Base-by-base conservation (phyloP, 2,329 filamentous ascomycete species). In the Grosmannia huntii region DNA sequence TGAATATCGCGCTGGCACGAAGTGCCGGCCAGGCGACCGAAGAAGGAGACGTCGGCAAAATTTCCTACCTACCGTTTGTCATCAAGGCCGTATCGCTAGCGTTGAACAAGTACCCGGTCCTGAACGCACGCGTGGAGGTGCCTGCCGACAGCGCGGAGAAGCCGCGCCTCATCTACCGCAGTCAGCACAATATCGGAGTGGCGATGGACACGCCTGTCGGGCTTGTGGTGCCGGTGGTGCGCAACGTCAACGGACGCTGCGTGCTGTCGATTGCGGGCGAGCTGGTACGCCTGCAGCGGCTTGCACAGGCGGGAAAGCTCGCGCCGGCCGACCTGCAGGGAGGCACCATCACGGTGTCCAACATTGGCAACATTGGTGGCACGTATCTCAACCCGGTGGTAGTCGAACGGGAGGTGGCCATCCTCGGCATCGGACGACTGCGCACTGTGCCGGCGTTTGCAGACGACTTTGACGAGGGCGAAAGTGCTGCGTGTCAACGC, bases 351-450 rank as follows among this genome's bases (percentile, higher is more conserved):
- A 96, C 94, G 0, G 84, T 99, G 55, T 96, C 90, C 65, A 99
- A 99, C 70, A 96, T 99, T 65, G 94, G 94, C 52, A 95, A 85
- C 65, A 90, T 99, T 52, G 94, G 94, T 57, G 94, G 94, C 31
- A 94, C 89, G 1, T 95, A 95, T 65, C 84, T 97, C 53, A 85
- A 87, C 33, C 94, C 94, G 1, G 88, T 99, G 55, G 89, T 99
- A 65, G 89, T 96, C 53, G 86, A 90, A 62, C 87, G 83, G 49
- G 91, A 97, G 72, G 88, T 97, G 11, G 90, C 89, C 10, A 99
- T 99, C 67, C 72, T 99, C 31, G 94, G 92, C 12, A 78, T 99
- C 33, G 94, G 94, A 5, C 84, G 87, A 64, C 83, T 90, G 70
- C 86, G 85, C 65, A 80, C 82, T 1, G 81, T 96, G 36, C 94